phyloP scores from a whole-genome alignment of 140 eudicot genomes.

The Flaveria floridana region DNA sequence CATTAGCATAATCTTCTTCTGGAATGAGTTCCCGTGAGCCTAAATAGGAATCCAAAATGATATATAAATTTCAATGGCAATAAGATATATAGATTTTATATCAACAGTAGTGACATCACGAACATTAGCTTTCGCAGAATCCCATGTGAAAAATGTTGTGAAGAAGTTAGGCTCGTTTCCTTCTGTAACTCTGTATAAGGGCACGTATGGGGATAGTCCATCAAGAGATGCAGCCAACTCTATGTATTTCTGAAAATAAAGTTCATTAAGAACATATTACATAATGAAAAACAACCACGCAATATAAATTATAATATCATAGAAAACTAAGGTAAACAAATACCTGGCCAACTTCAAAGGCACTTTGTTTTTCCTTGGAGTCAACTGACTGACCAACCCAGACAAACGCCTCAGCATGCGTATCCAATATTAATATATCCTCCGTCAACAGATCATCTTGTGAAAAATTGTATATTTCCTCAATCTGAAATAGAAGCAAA shows the following conservation, averaged over 20 bases:
- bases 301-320: background rate
- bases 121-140: slow-evolving; percentile 84
- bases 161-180: slow-evolving; percentile 96
- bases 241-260: slow-evolving; percentile 64
- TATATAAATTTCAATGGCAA: background rate
- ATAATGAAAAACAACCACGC: background rate
- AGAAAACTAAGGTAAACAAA: slow-evolving; percentile 3
- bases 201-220: slow-evolving; percentile 76
- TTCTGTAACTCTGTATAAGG: slow-evolving; percentile 77
- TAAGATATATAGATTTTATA: background rate
- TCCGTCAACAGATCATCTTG: slow-evolving; percentile 97
- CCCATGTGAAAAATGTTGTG: slow-evolving; percentile 94
- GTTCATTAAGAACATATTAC: background rate
- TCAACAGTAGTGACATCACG: slow-evolving; percentile 24
- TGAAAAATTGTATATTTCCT: slow-evolving; percentile 85
- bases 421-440: slow-evolving; percentile 79
- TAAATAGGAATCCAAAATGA: slow-evolving; percentile 24
- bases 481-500: slow-evolving; percentile 49
- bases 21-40: slow-evolving; percentile 97
- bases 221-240: slow-evolving; percentile 76
- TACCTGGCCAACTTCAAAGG: slow-evolving; percentile 91
- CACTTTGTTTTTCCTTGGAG: slow-evolving; percentile 75
- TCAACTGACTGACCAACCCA: slow-evolving; percentile 98
- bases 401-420: slow-evolving; percentile 85
- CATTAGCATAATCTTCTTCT: slow-evolving; percentile 75